These are phyloP conservation scores for Pseudogymnoascus sp. DNA, from an alignment of 2,329 filamentous ascomycete genomes.

Conservation along the genomic window DNA sequence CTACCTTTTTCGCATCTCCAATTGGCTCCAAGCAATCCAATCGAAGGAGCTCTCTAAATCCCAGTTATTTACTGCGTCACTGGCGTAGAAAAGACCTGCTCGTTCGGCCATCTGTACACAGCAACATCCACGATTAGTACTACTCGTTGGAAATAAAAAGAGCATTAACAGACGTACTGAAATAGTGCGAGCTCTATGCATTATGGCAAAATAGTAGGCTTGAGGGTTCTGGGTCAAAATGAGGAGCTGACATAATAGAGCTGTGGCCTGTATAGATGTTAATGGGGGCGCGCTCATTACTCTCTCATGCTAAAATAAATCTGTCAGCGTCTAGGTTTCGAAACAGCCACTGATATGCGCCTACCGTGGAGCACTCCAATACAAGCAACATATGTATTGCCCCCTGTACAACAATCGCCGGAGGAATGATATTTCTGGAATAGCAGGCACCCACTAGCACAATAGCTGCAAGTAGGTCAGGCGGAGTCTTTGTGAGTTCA, in stretches of 20 bases:
- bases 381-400: constrained; percentile 2
- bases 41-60: neutral
- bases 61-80: neutral
- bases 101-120: neutral
- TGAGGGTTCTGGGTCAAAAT: neutral
- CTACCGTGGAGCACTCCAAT: neutral
- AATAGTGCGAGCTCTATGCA: neutral
- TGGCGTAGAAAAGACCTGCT: neutral
- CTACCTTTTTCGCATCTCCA: neutral
- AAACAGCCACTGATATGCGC: neutral
- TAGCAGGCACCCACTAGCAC: neutral
- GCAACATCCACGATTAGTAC: neutral
- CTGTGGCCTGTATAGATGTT: neutral
- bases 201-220: neutral
- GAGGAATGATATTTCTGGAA: neutral
- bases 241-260: neutral
- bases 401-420: neutral
- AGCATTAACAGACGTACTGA: neutral
- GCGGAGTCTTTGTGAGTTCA: neutral
- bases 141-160: neutral
- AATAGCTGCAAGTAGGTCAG: neutral
- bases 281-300: neutral
- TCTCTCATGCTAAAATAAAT: neutral
- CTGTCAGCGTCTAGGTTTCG: neutral
- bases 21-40: neutral